phyloP scores from a whole-genome alignment of 2,329 filamentous ascomycete genomes.

The Paraconiothyrium sp. region DNA sequence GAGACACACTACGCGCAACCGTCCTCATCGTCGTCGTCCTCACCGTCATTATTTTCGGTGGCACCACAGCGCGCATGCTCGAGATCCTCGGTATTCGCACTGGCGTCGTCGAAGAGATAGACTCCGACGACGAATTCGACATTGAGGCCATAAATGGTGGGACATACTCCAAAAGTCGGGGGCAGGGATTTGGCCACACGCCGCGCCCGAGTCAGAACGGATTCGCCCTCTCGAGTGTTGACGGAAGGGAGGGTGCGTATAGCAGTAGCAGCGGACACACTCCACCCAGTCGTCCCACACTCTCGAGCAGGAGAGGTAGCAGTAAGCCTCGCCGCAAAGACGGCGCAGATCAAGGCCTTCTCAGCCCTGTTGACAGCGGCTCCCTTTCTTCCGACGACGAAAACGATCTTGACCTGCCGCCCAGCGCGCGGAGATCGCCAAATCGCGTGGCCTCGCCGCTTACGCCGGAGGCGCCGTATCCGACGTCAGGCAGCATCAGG shows the following conservation, averaged over 20 bases:
- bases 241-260: constrained; percentile 64
- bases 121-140: constrained; percentile 98
- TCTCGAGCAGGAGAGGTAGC: constrained; percentile 62
- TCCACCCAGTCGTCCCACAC: constrained; percentile 51
- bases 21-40: constrained; percentile 97
- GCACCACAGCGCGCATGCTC: constrained; percentile 95
- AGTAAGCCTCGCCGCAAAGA: constrained; percentile 59
- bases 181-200: constrained; percentile 78
- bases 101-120: constrained; percentile 94
- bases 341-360: constrained; percentile 63
- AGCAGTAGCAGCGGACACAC: constrained; percentile 67
- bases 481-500: constrained; percentile 49
- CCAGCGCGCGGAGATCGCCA: constrained; percentile 61
- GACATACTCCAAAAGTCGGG: constrained; percentile 82
- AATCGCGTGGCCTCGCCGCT: constrained; percentile 46
- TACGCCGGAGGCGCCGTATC: constrained; percentile 44
- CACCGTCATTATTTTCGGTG: constrained; percentile 98
- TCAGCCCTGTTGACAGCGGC: constrained; percentile 59
- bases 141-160: constrained; percentile 77
- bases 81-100: constrained; percentile 97
- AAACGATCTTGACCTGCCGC: constrained; percentile 67
- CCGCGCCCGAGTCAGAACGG: constrained; percentile 67
- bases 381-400: constrained; percentile 57
- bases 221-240: constrained; percentile 63
- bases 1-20: constrained; percentile 85